These are phyloP conservation scores for Aspergillus avenaceus DNA, from an alignment of 495 filamentous ascomycete species.

Conservation along the genomic window DNA sequence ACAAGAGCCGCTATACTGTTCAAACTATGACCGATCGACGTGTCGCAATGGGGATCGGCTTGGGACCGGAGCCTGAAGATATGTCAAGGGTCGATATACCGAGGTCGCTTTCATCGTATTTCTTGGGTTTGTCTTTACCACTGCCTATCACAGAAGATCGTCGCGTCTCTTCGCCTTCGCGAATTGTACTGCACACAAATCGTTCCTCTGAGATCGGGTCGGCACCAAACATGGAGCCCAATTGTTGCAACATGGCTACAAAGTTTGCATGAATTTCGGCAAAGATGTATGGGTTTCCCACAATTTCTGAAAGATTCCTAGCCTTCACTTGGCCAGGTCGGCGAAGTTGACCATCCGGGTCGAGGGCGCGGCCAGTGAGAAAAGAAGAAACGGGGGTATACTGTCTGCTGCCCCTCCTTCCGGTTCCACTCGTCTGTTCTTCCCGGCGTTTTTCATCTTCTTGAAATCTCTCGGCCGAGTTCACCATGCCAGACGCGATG, in stretches of 20 bases:
- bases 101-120: constrained; percentile 30
- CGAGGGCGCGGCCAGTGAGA: constrained; percentile 55
- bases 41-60: constrained; percentile 41
- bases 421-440: constrained; percentile 29
- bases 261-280: constrained; percentile 80
- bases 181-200: constrained; percentile 39
- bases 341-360: constrained; percentile 53
- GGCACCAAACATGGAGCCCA: constrained; percentile 51
- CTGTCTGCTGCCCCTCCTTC: constrained; percentile 23
- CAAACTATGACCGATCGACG: constrained; percentile 39
- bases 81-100: constrained; percentile 35
- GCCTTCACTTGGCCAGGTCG: constrained; percentile 57
- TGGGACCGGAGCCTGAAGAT: constrained; percentile 35
- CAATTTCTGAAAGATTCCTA: constrained; percentile 77
- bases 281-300: constrained; percentile 83
- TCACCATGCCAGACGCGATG: constrained; percentile 71
- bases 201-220: constrained; percentile 41
- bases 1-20: constrained; percentile 17
- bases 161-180: constrained; percentile 27
- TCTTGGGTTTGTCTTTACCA: constrained; percentile 18
- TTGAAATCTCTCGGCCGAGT: constrained; percentile 52
- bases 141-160: constrained; percentile 19
- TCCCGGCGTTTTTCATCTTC: constrained; percentile 44
- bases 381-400: constrained; percentile 61
- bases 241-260: constrained; percentile 64